These are phyloP conservation scores for Chrysanthemum lavandulifolium DNA, from an alignment of 129 eudicot species.

Conservation along the genomic window DNA sequence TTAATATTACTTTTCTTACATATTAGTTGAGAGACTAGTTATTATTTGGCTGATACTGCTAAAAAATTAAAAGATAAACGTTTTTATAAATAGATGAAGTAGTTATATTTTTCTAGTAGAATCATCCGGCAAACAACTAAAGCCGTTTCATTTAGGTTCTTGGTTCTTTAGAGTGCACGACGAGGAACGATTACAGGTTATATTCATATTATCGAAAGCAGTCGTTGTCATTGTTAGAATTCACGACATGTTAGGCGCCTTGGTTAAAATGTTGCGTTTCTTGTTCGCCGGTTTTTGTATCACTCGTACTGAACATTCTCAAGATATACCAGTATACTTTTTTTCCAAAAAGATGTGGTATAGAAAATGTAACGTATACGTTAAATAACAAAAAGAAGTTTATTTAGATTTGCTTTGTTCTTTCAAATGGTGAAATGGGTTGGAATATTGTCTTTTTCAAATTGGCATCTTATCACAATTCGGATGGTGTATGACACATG, in stretches of 20 bases:
- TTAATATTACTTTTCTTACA: background rate
- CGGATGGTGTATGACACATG: conserved; percentile 17
- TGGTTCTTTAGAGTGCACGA: background rate
- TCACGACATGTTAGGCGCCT: background rate
- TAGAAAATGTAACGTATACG: conserved; percentile 4
- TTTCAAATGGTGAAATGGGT: conserved; percentile 15
- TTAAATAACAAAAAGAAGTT: conserved; percentile 23
- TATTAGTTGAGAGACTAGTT: background rate
- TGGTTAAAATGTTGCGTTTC: conserved; percentile 21
- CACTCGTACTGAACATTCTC: conserved; percentile 23
- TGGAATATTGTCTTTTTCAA: conserved; percentile 34
- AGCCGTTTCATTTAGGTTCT: background rate
- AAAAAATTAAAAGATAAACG: background rate
- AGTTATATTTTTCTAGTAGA: background rate
- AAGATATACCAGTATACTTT: conserved; percentile 24
- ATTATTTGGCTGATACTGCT: background rate
- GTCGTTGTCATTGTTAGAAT: background rate
- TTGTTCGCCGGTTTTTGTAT: conserved; percentile 32
- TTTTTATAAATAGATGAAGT: too few relatives aligned
- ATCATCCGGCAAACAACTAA: background rate
- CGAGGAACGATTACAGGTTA: background rate
- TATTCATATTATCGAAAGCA: background rate
- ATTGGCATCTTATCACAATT: conserved; percentile 38
- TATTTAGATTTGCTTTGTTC: conserved; percentile 22
- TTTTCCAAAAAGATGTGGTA: conserved; percentile 10